Conservation (phyloP, 495 filamentous ascomycete genomes). For the Niebla homalea region DNA sequence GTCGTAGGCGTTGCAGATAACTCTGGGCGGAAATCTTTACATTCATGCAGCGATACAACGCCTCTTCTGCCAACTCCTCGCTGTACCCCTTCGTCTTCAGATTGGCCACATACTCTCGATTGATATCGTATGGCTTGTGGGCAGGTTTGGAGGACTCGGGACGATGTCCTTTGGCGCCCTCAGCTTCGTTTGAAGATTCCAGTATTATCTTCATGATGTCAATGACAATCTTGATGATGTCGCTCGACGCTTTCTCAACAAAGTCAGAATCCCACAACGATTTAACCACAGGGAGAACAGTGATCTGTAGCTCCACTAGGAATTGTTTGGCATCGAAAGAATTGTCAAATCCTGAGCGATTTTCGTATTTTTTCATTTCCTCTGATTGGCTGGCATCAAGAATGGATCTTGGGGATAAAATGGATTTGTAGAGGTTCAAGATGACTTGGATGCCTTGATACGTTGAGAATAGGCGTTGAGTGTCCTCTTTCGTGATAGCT, state of each 20-base stretch:
- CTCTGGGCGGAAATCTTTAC: conserved; percentile 44
- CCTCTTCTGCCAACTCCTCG: conserved; percentile 55
- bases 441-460: conserved; percentile 71
- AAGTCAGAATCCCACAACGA: conserved; percentile 71
- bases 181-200: conserved; percentile 59
- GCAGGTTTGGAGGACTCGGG: conserved; percentile 36
- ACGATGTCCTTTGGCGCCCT: conserved; percentile 41
- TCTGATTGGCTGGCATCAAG: conserved; percentile 56
- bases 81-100: conserved; percentile 38
- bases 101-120: conserved; percentile 29
- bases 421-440: conserved; percentile 61
- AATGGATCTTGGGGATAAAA: conserved; percentile 65
- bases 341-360: conserved; percentile 46
- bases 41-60: conserved; percentile 70
- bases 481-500: conserved; percentile 29
- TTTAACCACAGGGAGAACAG: conserved; percentile 64
- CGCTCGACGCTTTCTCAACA: conserved; percentile 62
- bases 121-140: conserved; percentile 34
- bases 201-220: conserved; percentile 72
- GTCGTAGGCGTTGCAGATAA: conserved; percentile 53
- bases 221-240: conserved; percentile 66
- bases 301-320: conserved; percentile 72
- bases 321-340: conserved; percentile 64
- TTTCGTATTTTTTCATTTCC: conserved; percentile 41
- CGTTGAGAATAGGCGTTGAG: conserved; percentile 38